phyloP scores from a whole-genome alignment of 805 yeast species.

The Suhomyces vadensis region DNA sequence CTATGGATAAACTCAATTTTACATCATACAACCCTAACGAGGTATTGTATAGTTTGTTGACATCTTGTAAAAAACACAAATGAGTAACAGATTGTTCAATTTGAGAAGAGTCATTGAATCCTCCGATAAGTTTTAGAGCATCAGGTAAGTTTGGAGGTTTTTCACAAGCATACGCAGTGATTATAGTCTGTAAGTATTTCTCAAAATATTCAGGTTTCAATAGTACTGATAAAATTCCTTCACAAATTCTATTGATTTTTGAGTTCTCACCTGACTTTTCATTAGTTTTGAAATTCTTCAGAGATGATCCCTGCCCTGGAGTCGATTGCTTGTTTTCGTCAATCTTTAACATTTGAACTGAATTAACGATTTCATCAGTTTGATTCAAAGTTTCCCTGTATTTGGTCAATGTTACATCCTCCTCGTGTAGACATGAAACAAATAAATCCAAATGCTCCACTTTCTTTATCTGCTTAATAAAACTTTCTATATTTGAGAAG shows the following conservation, averaged over 20 bases:
- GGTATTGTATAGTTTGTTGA: conserved; percentile 73
- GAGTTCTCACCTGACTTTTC: conserved; percentile 43
- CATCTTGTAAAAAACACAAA: conserved; percentile 87
- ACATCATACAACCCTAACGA: conserved; percentile 84
- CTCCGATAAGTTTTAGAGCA: conserved; percentile 66
- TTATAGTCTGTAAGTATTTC: conserved; percentile 69
- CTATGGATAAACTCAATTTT: conserved; percentile 74
- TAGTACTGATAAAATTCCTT: conserved; percentile 61
- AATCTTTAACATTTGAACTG: conserved; percentile 15
- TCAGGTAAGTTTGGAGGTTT: conserved; percentile 80
- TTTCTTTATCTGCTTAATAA: conserved; percentile 67
- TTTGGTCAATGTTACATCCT: conserved; percentile 79
- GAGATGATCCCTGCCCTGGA: conserved; percentile 17
- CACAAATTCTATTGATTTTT: conserved; percentile 78
- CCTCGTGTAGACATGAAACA: conserved; percentile 81
- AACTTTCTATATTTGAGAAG: conserved; percentile 57
- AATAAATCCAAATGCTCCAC: conserved; percentile 84
- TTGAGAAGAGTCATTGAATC: conserved; percentile 47
- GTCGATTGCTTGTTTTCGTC: conserved; percentile 21
- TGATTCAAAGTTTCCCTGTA: conserved; percentile 67
- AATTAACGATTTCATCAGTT: conserved; percentile 16
- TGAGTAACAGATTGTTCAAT: conserved; percentile 70
- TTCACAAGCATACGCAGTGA: conserved; percentile 92
- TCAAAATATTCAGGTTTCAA: conserved; percentile 50
- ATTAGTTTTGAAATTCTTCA: conserved; percentile 42